A percentile compares a stretch with the other conserved stretches of the same genome.
These are phyloP conservation scores for Lipomyces sp. DNA, from an alignment of 805 yeast species.

Conservation along the genomic window DNA sequence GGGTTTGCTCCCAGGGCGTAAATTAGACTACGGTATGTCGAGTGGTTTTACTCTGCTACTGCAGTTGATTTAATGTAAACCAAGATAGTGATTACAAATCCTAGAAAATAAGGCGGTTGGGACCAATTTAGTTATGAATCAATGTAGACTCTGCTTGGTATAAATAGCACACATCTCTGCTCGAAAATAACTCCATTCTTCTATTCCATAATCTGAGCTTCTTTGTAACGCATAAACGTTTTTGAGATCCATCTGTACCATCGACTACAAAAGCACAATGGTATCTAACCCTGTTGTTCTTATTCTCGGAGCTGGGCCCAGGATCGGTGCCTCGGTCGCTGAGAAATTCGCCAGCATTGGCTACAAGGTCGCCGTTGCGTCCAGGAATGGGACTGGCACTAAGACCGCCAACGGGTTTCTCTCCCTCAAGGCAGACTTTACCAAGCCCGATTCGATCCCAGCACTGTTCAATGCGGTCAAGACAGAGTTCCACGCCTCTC, in stretches of 20 bases:
- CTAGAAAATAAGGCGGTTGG: neutral
- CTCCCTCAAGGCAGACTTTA: slow-evolving; percentile 1
- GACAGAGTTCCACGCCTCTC: neutral
- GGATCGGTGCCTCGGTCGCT: neutral
- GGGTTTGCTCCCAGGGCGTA: neutral
- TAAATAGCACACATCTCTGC: neutral
- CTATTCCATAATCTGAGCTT: slow-evolving; percentile 1
- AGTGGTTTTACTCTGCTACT: neutral
- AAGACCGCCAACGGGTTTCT: neutral
- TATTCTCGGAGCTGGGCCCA: slow-evolving; percentile 2
- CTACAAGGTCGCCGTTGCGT: neutral
- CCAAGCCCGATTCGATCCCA: neutral
- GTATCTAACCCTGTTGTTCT: neutral
- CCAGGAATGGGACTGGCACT: slow-evolving; percentile 1
- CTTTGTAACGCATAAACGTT: neutral
- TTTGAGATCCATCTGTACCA: slow-evolving; percentile 1
- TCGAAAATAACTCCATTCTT: neutral
- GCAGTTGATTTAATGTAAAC: neutral
- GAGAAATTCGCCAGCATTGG: neutral
- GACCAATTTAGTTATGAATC: neutral
- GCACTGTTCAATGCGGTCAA: neutral
- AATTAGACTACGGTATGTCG: neutral
- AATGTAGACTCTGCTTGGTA: neutral
- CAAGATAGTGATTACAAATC: neutral
- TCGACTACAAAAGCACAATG: neutral